Conservation (phyloP, 192 early-diverging fungal genomes). For the Backusella macrospora region DNA sequence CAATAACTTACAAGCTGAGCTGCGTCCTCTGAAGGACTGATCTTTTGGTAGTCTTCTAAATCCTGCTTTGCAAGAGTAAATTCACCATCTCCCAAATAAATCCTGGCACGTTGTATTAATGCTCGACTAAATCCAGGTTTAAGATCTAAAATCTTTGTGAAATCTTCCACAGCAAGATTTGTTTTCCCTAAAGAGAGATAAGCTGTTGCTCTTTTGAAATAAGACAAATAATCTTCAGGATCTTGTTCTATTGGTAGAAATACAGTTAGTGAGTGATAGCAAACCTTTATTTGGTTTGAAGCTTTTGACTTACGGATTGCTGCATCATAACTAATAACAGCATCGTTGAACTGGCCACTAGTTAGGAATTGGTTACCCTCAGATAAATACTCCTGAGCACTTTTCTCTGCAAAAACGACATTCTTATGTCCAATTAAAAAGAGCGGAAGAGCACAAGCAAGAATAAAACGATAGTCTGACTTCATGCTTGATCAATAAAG, state of each 20-base stretch:
- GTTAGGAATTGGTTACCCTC: slow-evolving; percentile 44
- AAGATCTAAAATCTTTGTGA: slow-evolving; percentile 74
- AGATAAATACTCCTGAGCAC: slow-evolving; percentile 45
- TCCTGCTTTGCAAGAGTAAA: slow-evolving; percentile 68
- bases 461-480: slow-evolving; percentile 26
- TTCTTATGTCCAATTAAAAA: slow-evolving; percentile 6
- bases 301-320: slow-evolving; percentile 57
- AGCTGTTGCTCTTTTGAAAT: slow-evolving; percentile 84
- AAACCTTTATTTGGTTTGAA: neutral
- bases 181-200: slow-evolving; percentile 75
- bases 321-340: slow-evolving; percentile 62
- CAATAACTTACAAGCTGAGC: slow-evolving; percentile 11
- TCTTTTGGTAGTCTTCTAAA: slow-evolving; percentile 43
- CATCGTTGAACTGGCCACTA: slow-evolving; percentile 57
- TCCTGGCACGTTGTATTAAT: slow-evolving; percentile 70
- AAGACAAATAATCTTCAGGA: slow-evolving; percentile 80
- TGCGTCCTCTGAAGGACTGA: neutral
- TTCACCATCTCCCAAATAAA: slow-evolving; percentile 68
- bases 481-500: slow-evolving; percentile 22
- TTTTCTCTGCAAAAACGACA: slow-evolving; percentile 28
- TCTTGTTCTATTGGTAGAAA: slow-evolving; percentile 57
- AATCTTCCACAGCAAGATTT: slow-evolving; percentile 78
- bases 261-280: neutral
- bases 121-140: slow-evolving; percentile 85
- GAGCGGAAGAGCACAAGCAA: slow-evolving; percentile 35